Conservation (phyloP, 208 protist genomes). For the Jaenimonas drosophilae region DNA sequence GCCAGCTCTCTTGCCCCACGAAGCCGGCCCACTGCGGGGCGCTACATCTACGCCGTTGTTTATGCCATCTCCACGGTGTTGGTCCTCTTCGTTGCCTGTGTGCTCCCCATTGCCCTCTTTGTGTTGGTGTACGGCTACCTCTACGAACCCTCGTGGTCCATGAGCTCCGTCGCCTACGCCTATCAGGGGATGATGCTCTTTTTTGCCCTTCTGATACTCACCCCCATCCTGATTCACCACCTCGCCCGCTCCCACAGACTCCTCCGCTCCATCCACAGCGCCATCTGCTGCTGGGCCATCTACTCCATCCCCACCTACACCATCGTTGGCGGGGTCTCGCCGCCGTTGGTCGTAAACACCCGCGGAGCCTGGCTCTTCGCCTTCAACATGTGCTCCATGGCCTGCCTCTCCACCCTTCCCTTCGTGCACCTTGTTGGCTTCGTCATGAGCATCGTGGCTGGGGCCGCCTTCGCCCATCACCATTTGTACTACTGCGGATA, state of each 20-base stretch:
- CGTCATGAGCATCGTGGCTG: constrained; percentile 27
- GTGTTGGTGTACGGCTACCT: constrained; percentile 23
- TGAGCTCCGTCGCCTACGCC: constrained; percentile 2
- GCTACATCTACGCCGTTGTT: not conserved
- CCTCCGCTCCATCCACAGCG: constrained; percentile 27
- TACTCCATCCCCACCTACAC: constrained; percentile 76
- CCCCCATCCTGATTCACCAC: constrained; percentile 32
- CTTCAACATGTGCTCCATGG: constrained; percentile 51
- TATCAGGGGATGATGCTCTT: constrained; percentile 20
- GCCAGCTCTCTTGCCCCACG: not conserved
- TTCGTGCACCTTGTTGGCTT: constrained; percentile 34
- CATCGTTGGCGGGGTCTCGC: constrained; percentile 25
- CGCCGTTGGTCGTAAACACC: constrained; percentile 40
- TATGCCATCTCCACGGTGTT: not conserved
- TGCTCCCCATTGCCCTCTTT: constrained; percentile 5
- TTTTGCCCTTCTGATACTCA: constrained; percentile 31
- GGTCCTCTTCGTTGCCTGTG: constrained; percentile 18
- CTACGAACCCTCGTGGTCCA: constrained; percentile 6
- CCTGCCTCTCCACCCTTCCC: constrained; percentile 54
- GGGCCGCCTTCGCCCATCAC: constrained; percentile 45
- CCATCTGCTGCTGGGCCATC: constrained; percentile 36
- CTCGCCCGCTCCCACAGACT: constrained; percentile 11
- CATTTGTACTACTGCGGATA: constrained; percentile 51
- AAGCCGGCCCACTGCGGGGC: not conserved
- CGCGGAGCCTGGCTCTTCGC: constrained; percentile 42